phyloP scores from a whole-genome alignment of 257 asterid genomes.

The Przewalskia tangutica region DNA sequence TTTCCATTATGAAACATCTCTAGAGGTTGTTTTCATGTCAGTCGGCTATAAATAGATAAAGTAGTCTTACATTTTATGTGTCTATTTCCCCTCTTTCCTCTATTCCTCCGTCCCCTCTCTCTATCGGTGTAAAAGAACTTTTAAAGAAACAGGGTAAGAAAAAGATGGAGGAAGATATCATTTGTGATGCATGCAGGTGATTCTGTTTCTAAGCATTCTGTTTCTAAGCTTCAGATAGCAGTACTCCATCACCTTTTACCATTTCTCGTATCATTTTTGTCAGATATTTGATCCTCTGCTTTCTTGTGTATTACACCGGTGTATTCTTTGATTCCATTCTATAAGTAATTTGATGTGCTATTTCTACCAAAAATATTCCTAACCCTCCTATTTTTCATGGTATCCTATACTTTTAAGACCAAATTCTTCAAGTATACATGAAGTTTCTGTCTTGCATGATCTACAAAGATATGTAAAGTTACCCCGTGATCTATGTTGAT shows the following conservation, averaged over 20 bases:
- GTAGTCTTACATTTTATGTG: neutral
- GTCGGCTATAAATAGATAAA: neutral
- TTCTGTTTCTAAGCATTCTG: neutral
- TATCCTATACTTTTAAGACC: neutral
- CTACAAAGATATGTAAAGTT: neutral
- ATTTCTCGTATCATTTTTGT: neutral
- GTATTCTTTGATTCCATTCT: neutral
- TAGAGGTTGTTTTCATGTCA: neutral
- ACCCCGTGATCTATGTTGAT: neutral
- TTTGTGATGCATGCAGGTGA: neutral
- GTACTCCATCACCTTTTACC: neutral
- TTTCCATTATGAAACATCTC: neutral
- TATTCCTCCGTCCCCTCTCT: neutral
- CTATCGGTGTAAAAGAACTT: neutral
- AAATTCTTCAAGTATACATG: neutral
- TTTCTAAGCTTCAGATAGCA: neutral
- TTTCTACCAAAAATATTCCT: neutral
- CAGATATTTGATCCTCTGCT: neutral
- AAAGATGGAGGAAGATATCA: neutral
- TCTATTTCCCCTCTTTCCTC: neutral
- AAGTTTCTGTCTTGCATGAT: neutral
- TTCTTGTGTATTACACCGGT: neutral
- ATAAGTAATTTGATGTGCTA: neutral
- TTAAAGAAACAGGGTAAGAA: neutral
- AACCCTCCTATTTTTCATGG: neutral